phyloP scores from a whole-genome alignment of 2,329 filamentous ascomycete genomes.

The Microdochium paspali region DNA sequence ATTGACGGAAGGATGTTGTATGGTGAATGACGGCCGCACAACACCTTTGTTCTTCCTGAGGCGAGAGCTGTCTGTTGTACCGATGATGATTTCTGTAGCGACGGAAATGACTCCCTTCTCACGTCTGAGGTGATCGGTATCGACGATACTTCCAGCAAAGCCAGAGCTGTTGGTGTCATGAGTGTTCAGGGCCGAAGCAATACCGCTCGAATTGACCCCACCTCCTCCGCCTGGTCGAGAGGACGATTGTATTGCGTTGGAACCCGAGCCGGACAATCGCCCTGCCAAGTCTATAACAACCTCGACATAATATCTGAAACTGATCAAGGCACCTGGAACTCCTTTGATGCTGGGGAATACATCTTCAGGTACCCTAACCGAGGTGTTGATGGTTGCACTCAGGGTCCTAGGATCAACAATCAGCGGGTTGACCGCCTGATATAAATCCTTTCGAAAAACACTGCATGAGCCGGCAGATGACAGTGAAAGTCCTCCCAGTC shows the following conservation, averaged over 20 bases:
- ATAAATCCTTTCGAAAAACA: slow-evolving; percentile 90
- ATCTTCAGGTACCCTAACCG: slow-evolving; percentile 80
- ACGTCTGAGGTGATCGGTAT: slow-evolving; percentile 76
- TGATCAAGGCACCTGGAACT: slow-evolving; percentile 89
- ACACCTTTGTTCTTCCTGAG: slow-evolving; percentile 10
- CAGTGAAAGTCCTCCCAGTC: slow-evolving; percentile 76
- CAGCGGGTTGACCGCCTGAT: slow-evolving; percentile 79
- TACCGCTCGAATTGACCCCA: slow-evolving; percentile 15
- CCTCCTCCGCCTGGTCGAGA: slow-evolving; percentile 10
- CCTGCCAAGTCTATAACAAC: slow-evolving; percentile 88
- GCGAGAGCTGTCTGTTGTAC: slow-evolving; percentile 62
- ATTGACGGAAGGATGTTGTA: slow-evolving; percentile 9
- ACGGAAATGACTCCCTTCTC: slow-evolving; percentile 90
- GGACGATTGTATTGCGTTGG: slow-evolving; percentile 24
- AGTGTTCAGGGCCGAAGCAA: slow-evolving; percentile 22
- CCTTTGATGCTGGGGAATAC: slow-evolving; percentile 84
- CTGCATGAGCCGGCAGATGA: slow-evolving; percentile 81
- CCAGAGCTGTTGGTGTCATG: slow-evolving; percentile 37
- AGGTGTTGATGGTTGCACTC: slow-evolving; percentile 70
- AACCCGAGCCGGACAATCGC: slow-evolving; percentile 49
- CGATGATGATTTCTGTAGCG: slow-evolving; percentile 78
- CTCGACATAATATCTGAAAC: slow-evolving; percentile 89
- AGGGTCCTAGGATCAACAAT: slow-evolving; percentile 77
- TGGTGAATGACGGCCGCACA: slow-evolving; percentile 9
- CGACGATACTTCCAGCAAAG: slow-evolving; percentile 64